Evolutionary conservation across 1,139 yeast genomes (phyloP), one percentile per base, ranked within the genome.

Genomic region (Hansenula lynferdii): DNA sequence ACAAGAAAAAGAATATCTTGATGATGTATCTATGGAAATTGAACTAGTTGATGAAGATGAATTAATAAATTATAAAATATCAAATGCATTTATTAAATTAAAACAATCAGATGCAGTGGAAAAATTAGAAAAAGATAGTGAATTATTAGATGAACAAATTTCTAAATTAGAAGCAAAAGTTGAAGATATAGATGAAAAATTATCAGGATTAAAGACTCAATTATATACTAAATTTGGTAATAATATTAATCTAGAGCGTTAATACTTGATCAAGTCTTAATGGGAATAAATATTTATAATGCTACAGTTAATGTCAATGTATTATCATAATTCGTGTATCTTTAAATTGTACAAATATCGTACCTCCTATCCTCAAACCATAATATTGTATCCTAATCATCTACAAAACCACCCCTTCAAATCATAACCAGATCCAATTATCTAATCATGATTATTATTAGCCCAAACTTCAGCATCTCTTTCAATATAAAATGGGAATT

Each of bases 201-300:
- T 90, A 62, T 61, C 60, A 9, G 72, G 61, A 27, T 71, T 90
- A 51, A 92, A 90, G 64, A 72, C 75, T 25, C 70, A 69, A n/a
- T 67, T 92, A 43, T 92, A 92, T 56, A 86, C 87, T 15, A 89
- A 86, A 60, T 92, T 92, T 58, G 98, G 98, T 28, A 77, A 77
- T 50, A 81, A 89, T 44, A 92, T 92, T 57, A 90, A 90, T 58
- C 68, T 92, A 37, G 98, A 92, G 54, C 68, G 70, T 50, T 64
- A 42, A 49, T 2, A 23, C 9, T 11, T 9, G 5, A 23, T 10
- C 15, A 24, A 24, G n/a, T n/a, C n/a, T n/a, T n/a, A 7, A 24
- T 22, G 11, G 24, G 11, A 4, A 22, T 22, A 9, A 12, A 9
- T 7, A n/a, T 8, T n/a, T n/a, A 25, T n/a, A n/a, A n/a, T 25